Conservation (phyloP, 1,284 basidiomycete genomes). For the Irpex rosettiformis region DNA sequence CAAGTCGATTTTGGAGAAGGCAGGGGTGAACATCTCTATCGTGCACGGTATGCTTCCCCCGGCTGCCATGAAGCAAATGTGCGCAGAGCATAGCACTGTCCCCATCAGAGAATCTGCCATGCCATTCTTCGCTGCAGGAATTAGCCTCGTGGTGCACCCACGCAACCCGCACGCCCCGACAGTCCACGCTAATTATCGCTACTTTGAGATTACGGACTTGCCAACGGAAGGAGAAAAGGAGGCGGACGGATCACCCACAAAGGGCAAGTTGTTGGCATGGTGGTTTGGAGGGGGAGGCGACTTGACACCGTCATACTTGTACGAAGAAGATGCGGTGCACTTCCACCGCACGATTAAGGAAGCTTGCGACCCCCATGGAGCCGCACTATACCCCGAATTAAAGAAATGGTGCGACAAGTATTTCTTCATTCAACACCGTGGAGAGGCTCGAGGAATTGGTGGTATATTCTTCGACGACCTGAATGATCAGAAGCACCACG, state of each 20-base stretch:
- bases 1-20: conserved; percentile 84
- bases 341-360: conserved; percentile 83
- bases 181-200: conserved; percentile 97
- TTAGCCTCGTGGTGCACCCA: conserved; percentile 93
- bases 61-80: conserved; percentile 90
- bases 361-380: conserved; percentile 76
- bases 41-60: conserved; percentile 90
- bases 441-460: conserved; percentile 87
- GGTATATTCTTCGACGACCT: conserved; percentile 98
- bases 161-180: conserved; percentile 89
- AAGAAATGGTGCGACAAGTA: conserved; percentile 99
- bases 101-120: conserved; percentile 66
- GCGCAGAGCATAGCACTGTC: conserved; percentile 82
- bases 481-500: conserved; percentile 53
- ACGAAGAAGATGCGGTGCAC: conserved; percentile 81
- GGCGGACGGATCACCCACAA: conserved; percentile 20
- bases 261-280: conserved; percentile 73
- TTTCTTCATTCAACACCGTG: conserved; percentile 93
- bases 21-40: conserved; percentile 93
- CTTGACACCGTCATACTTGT: conserved; percentile 92
- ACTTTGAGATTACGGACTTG: conserved; percentile 79
- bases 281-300: conserved; percentile 99
- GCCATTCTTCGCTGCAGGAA: conserved; percentile 92
- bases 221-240: conserved; percentile 35
- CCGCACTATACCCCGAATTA: conserved; percentile 74